Evolutionary conservation across 768 basidiomycete species (phyloP).

Genomic region (Mycena venus): DNA sequence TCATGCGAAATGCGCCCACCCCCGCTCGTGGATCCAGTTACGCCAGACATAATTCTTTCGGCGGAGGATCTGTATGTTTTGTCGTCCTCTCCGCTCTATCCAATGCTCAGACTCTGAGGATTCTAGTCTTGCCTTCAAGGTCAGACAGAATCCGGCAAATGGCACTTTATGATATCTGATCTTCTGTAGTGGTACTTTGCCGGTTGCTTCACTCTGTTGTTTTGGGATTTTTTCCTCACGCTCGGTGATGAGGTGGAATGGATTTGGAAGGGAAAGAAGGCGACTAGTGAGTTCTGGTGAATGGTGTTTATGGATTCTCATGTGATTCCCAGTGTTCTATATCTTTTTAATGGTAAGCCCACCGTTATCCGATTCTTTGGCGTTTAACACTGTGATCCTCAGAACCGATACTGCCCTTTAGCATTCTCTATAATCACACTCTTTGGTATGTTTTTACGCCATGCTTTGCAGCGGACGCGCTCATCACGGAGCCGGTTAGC

Average conservation of each 20-base stretch:
- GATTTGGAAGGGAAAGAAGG: slow-evolving; percentile 38
- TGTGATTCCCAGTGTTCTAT: slow-evolving; percentile 25
- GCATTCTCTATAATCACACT: slow-evolving; percentile 43
- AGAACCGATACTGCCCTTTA: slow-evolving; percentile 45
- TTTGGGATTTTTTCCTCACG: slow-evolving; percentile 42
- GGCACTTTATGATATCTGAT: neutral
- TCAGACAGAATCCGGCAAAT: neutral
- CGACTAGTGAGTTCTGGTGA: slow-evolving; percentile 24
- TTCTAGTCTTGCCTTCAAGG: slow-evolving; percentile 28
- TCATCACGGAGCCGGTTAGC: slow-evolving; percentile 29
- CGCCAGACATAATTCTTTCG: slow-evolving; percentile 16
- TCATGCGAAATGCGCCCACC: neutral
- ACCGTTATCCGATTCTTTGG: neutral
- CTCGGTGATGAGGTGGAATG: slow-evolving; percentile 38
- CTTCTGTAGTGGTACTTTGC: slow-evolving; percentile 36
- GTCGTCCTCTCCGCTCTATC: neutral
- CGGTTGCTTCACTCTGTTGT: slow-evolving; percentile 36
- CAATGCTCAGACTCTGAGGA: neutral
- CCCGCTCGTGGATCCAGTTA: neutral
- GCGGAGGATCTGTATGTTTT: slow-evolving; percentile 29
- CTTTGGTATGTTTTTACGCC: slow-evolving; percentile 34
- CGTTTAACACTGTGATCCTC: neutral
- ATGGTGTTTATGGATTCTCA: neutral
- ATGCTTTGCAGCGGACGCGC: neutral
- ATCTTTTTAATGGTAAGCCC: slow-evolving; percentile 34